Conservation (phyloP, 345 rosid genomes). For the Brassica incana region DNA sequence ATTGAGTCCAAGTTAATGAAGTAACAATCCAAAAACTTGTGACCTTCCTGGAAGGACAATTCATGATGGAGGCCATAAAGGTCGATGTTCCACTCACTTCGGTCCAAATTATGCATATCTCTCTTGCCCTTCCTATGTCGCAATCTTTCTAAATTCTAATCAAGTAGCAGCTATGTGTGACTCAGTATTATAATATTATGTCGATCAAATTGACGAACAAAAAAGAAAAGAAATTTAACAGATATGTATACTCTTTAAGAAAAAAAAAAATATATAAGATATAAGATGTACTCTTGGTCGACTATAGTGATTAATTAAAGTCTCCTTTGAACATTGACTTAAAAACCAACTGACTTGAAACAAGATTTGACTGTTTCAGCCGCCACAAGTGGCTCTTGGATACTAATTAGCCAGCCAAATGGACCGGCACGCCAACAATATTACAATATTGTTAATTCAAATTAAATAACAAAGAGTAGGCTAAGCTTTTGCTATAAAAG, state of each 20-base stretch:
- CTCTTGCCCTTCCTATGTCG: constrained; percentile 1
- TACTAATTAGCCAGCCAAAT: neutral
- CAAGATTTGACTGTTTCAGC: neutral
- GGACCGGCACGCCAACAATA: neutral
- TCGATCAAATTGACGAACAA: neutral
- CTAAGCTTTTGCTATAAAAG: neutral
- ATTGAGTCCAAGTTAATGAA: neutral
- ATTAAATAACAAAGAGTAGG: neutral
- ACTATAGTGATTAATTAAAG: neutral
- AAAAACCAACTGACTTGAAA: neutral
- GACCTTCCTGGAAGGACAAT: neutral
- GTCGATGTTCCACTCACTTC: neutral
- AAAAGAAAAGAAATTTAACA: neutral
- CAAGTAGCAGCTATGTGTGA: neutral
- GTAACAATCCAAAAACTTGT: neutral
- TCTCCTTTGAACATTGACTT: neutral
- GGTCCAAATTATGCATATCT: neutral
- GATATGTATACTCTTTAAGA: neutral
- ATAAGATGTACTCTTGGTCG: neutral
- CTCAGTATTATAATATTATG: neutral
- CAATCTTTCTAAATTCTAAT: neutral
- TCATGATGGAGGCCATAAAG: neutral
- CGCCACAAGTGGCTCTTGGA: neutral
- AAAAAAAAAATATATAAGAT: neutral
- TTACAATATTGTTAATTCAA: neutral